Evolutionary conservation across 169 alveolate genomes (phyloP).

Genomic region (Perkinsus olseni): DNA sequence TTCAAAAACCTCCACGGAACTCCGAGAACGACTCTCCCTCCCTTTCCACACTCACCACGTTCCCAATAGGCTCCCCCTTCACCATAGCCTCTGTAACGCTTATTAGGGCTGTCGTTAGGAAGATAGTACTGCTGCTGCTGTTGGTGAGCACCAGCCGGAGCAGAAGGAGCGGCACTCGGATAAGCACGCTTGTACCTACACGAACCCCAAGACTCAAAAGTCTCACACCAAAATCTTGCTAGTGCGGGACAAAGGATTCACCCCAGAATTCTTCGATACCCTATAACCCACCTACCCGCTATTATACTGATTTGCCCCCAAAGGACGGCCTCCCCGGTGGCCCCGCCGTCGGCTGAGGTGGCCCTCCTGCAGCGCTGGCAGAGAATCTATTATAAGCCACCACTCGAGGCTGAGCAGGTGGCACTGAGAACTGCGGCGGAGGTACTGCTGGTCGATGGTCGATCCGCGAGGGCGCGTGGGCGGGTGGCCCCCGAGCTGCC

Average conservation of each 20-base stretch:
- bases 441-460: not conserved
- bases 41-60: too few relatives aligned
- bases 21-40: not conserved
- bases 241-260: not conserved
- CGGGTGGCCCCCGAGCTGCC: not conserved
- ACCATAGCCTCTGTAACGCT: not conserved
- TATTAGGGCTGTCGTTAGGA: not conserved
- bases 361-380: not conserved
- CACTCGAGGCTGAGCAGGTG: not conserved
- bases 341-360: not conserved
- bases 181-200: not conserved
- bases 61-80: not conserved
- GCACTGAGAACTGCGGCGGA: not conserved
- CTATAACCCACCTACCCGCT: not conserved
- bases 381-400: not conserved
- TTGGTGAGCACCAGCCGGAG: not conserved
- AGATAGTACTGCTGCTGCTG: not conserved
- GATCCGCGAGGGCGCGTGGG: not conserved
- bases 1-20: not conserved
- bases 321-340: not conserved
- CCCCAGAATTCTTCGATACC: not conserved
- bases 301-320: not conserved
- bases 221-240: not conserved
- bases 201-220: too few relatives aligned
- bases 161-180: not conserved